A percentile compares a stretch with the other conserved stretches of the same genome.
Evolutionary conservation across 331 rosid species (phyloP).

Genomic region (Erythrophleum ivorense): DNA sequence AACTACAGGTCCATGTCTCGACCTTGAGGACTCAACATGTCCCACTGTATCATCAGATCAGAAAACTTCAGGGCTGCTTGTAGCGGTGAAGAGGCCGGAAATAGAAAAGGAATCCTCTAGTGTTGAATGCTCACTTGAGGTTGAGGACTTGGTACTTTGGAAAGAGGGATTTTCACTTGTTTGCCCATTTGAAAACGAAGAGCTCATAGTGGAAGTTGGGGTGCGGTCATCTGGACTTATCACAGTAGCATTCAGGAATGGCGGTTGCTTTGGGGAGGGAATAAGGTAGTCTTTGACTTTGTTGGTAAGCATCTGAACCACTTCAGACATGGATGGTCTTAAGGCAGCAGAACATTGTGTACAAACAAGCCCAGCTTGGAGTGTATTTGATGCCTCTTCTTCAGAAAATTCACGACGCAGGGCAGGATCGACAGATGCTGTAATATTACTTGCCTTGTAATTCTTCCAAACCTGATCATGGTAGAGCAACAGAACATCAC

Average conservation of each 20-base stretch:
- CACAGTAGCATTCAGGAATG: constrained; percentile 60
- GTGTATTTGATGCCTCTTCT: constrained; percentile 56
- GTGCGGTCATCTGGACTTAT: constrained; percentile 33
- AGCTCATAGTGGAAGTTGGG: not conserved
- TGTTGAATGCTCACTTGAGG: constrained; percentile 14
- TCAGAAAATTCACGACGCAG: constrained; percentile 35
- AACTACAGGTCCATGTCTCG: constrained; percentile 11
- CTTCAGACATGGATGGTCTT: constrained; percentile 66
- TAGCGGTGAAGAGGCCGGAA: not conserved
- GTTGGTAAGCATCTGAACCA: constrained; percentile 58
- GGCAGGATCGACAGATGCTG: constrained; percentile 49
- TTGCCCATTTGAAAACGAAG: not conserved
- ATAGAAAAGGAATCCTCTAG: constrained; percentile 14
- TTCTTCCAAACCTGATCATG: constrained; percentile 61
- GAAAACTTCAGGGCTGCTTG: constrained; percentile 17
- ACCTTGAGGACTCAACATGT: not conserved
- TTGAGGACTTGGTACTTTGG: constrained; percentile 30
- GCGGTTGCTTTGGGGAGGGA: constrained; percentile 59
- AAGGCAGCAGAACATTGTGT: constrained; percentile 55
- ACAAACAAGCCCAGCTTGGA: constrained; percentile 63
- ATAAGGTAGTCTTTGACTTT: constrained; percentile 44
- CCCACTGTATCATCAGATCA: too few relatives aligned
- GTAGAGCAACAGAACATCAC: not conserved
- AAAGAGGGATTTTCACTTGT: constrained; percentile 40
- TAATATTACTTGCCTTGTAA: constrained; percentile 49